A percentile compares a stretch with the other conserved stretches of the same genome.
These are phyloP conservation scores for Solanum okadae DNA, from an alignment of 257 asterid genomes.

Conservation along the genomic window DNA sequence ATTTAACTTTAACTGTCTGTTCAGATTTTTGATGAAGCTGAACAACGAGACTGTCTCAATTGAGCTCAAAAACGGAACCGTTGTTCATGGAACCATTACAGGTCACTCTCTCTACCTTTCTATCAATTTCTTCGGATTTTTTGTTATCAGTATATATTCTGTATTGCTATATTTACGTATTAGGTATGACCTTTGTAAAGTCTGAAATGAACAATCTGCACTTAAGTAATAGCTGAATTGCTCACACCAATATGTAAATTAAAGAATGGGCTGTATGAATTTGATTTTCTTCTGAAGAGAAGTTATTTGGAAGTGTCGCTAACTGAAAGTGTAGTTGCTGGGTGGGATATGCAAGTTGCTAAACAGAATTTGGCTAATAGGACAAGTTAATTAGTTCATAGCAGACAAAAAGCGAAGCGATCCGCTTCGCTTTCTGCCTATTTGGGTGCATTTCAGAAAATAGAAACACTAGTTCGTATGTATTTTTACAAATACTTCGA, in stretches of 20 bases:
- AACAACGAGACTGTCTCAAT: slow-evolving; percentile 40
- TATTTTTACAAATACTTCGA: too few relatives aligned
- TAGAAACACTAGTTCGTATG: too few relatives aligned
- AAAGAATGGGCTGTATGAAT: neutral
- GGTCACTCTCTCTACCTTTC: slow-evolving; percentile 1
- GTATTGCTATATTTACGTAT: neutral
- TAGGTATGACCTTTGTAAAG: neutral
- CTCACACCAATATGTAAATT: neutral
- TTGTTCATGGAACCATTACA: slow-evolving; percentile 37
- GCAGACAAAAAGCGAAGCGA: too few relatives aligned
- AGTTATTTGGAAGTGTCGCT: neutral
- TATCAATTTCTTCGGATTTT: neutral
- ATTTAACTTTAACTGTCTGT: neutral
- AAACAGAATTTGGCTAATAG: too few relatives aligned
- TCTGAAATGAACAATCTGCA: neutral
- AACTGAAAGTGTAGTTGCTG: neutral
- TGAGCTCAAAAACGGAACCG: slow-evolving; percentile 35
- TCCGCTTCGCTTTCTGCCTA: too few relatives aligned
- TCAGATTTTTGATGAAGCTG: slow-evolving; percentile 37
- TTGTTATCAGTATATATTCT: neutral
- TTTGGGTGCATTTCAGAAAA: too few relatives aligned
- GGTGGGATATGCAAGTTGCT: neutral
- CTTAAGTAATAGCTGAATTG: neutral
- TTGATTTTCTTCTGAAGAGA: neutral
- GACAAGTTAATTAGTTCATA: neutral